Evolutionary conservation across 2,329 filamentous ascomycete species (phyloP), one percentile per base, ranked within the genome.

Genomic region (Zasmidium citrigriseum): DNA sequence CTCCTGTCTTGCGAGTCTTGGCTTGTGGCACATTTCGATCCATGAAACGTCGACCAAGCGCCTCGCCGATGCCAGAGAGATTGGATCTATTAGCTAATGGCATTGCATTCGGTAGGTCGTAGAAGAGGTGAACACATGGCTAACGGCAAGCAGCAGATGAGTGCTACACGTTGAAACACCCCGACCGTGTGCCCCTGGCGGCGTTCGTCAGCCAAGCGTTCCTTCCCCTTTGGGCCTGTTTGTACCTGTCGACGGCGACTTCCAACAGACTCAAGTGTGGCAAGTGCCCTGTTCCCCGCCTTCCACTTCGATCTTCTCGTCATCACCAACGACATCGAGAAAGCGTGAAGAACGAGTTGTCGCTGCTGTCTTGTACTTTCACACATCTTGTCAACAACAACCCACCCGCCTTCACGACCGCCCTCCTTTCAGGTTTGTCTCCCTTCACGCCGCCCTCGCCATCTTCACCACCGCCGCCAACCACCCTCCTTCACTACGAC

Each of bases 171-270:
- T n/a, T n/a, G n/a, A n/a, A n/a, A n/a, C n/a, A n/a, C 34, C 18
- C 18, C 34, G 5, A n/a, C 34, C 7, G 14, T 41, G 34, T 41
- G n/a, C n/a, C n/a, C n/a, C n/a, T n/a, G n/a, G n/a, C n/a, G n/a
- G n/a, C n/a, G n/a, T n/a, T n/a, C n/a, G n/a, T n/a, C 23, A n/a
- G 47, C 47, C 47, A 49, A 25, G 47, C 47, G 23, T n/a, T 38
- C 44, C 44, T 46, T 46, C 44, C 44, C 44, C n/a, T 38, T 38
- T 38, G 29, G 29, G 29, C n/a, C n/a, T n/a, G n/a, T n/a, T n/a
- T n/a, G n/a, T n/a, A n/a, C n/a, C n/a, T n/a, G n/a, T n/a, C n/a
- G n/a, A n/a, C n/a, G n/a, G 5, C 5, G 34, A 7, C 34, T 41
- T 16, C 5, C 16, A 41, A 16, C 34, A 41, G n/a, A 11, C 14